Evolutionary conservation across 805 yeast species (phyloP).

Genomic region (Yamadazyma olivae): DNA sequence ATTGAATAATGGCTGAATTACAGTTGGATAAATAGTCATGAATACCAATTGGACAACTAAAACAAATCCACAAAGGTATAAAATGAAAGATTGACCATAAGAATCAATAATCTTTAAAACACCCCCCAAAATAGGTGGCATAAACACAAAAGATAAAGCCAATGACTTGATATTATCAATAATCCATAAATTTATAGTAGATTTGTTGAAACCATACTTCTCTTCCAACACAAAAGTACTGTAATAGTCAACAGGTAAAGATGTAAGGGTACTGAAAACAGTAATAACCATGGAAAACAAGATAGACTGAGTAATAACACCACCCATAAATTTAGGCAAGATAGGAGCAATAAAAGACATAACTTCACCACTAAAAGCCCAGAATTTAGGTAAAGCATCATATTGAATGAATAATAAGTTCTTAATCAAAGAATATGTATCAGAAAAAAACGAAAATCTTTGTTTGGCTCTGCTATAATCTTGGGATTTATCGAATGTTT

Average conservation of each 20-base stretch:
- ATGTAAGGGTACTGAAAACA: constrained; percentile 50
- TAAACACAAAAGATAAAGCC: constrained; percentile 52
- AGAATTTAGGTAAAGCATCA: constrained; percentile 46
- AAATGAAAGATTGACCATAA: constrained; percentile 78
- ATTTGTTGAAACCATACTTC: constrained; percentile 88
- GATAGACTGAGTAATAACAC: constrained; percentile 70
- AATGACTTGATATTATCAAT: constrained; percentile 66
- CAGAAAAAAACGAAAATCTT: constrained; percentile 57
- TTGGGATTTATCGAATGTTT: constrained; percentile 74
- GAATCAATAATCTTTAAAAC: constrained; percentile 78
- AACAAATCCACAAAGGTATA: constrained; percentile 72
- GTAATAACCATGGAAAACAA: constrained; percentile 53
- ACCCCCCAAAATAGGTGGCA: constrained; percentile 69
- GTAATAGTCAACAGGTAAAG: constrained; percentile 72
- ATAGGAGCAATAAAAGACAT: constrained; percentile 51
- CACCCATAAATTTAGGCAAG: constrained; percentile 40
- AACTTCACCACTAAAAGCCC: constrained; percentile 53
- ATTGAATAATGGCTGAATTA: constrained; percentile 91
- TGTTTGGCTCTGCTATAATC: constrained; percentile 79
- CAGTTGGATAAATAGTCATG: constrained; percentile 75
- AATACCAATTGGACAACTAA: constrained; percentile 69
- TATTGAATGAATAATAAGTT: constrained; percentile 56
- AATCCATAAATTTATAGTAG: constrained; percentile 69
- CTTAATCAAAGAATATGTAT: constrained; percentile 49
- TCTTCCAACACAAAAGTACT: constrained; percentile 87